A percentile compares a stretch with the other conserved stretches of the same genome.
These are phyloP conservation scores for Aspergillus hiratsukae DNA, from an alignment of 2,329 filamentous ascomycete genomes.

Conservation along the genomic window DNA sequence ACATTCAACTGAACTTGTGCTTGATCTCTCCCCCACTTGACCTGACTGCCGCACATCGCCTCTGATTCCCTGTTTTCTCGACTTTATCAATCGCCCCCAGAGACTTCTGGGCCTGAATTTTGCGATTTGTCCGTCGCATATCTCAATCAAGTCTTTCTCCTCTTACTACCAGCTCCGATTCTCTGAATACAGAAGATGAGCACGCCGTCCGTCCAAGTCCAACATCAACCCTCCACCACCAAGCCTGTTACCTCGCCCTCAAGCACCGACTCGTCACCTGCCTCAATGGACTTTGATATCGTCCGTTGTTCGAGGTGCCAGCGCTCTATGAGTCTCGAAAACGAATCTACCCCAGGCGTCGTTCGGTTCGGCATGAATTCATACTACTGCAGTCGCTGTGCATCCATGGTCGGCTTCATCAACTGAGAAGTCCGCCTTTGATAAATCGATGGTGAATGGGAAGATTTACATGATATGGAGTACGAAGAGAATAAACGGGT, in stretches of 20 bases:
- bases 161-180: background rate
- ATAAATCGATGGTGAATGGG: background rate
- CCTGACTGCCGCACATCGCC: background rate
- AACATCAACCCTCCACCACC: slow-evolving; percentile 24
- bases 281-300: slow-evolving; percentile 32
- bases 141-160: background rate
- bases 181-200: slow-evolving; percentile 27
- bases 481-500: slow-evolving; percentile 1
- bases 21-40: background rate
- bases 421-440: slow-evolving; percentile 24
- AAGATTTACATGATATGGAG: background rate
- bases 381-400: slow-evolving; percentile 46
- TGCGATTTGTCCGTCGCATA: background rate
- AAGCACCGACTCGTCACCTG: slow-evolving; percentile 20
- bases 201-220: slow-evolving; percentile 33
- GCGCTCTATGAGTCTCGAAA: slow-evolving; percentile 42
- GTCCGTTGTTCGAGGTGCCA: slow-evolving; percentile 48
- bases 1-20: background rate
- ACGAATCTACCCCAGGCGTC: slow-evolving; percentile 31
- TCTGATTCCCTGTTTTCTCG: background rate
- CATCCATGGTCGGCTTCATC: slow-evolving; percentile 42
- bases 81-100: background rate
- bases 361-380: slow-evolving; percentile 48
- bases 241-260: slow-evolving; percentile 19
- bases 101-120: background rate